Percentiles rank a stretch among this genome's conserved stretches.
These are phyloP conservation scores for Malus asiatica DNA, from an alignment of 306 rosid species.

Conservation along the genomic window DNA sequence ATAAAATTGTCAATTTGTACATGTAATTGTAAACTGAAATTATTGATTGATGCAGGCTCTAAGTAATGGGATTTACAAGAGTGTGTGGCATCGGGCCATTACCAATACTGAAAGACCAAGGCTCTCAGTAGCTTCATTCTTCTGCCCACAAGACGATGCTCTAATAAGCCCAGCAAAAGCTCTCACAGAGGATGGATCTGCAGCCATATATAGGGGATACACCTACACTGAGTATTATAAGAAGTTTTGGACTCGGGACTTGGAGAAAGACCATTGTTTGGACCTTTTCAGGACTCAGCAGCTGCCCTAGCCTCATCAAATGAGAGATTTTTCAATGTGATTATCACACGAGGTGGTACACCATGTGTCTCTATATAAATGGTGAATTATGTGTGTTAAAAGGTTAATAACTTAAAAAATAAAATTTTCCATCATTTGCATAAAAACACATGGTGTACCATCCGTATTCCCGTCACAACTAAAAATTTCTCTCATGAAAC, in stretches of 20 bases:
- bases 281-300: conserved; percentile 57
- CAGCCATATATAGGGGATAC: conserved; percentile 47
- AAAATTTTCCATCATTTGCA: too few species aligned
- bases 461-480: too few species aligned
- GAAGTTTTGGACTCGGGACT: conserved; percentile 77
- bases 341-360: too few species aligned
- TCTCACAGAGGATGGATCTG: conserved; percentile 37
- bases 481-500: too few species aligned
- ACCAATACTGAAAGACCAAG: conserved; percentile 72
- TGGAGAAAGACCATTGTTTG: conserved; percentile 65
- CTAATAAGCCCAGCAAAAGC: conserved; percentile 56
- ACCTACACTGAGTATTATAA: conserved; percentile 70
- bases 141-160: conserved; percentile 59
- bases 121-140: conserved; percentile 78
- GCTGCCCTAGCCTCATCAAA: background rate
- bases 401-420: too few species aligned
- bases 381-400: too few species aligned
- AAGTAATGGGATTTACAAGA: conserved; percentile 80
- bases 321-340: too few species aligned
- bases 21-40: background rate
- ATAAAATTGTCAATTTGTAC: too few species aligned
- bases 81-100: conserved; percentile 89
- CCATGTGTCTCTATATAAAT: too few species aligned
- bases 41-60: conserved; percentile 47
- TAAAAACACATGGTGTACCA: too few species aligned